Conservation (phyloP, 2,329 filamentous ascomycete genomes). For the Alternaria tenuissima region DNA sequence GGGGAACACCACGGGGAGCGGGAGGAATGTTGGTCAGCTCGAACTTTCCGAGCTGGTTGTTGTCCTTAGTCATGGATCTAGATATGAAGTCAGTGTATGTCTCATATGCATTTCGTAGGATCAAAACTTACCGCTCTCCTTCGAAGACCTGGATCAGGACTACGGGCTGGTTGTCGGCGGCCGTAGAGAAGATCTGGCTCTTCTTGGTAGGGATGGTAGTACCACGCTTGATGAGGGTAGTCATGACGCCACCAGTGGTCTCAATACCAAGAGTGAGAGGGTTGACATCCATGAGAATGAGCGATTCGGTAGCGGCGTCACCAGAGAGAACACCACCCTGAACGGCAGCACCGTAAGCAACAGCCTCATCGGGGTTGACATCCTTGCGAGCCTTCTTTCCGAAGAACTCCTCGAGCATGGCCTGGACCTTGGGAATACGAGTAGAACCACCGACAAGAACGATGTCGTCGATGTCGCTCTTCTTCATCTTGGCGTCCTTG, state of each 20-base stretch:
- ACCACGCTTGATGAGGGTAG: slow-evolving; percentile 93
- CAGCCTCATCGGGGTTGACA: slow-evolving; percentile 99
- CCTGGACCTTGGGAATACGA: slow-evolving; percentile 97
- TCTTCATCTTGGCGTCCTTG: slow-evolving; percentile 97
- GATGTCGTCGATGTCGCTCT: slow-evolving; percentile 93
- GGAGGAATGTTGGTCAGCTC: slow-evolving; percentile 96
- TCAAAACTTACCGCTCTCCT: slow-evolving; percentile 73
- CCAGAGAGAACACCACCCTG: slow-evolving; percentile 95
- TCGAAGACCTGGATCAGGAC: slow-evolving; percentile 96
- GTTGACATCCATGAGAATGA: slow-evolving; percentile 98
- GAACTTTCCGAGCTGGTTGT: slow-evolving; percentile 97
- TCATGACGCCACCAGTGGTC: slow-evolving; percentile 98
- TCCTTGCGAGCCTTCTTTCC: slow-evolving; percentile 98
- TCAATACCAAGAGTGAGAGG: slow-evolving; percentile 96
- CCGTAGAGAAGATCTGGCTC: slow-evolving; percentile 97
- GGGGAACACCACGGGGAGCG: slow-evolving; percentile 92
- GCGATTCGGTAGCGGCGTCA: slow-evolving; percentile 78
- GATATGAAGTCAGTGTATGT: no score
- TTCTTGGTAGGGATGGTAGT: slow-evolving; percentile 95
- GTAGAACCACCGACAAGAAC: slow-evolving; percentile 98
- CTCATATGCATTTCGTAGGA: no score
- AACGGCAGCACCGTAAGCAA: slow-evolving; percentile 95
- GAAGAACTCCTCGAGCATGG: slow-evolving; percentile 96
- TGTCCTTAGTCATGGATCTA: slow-evolving; percentile 48
- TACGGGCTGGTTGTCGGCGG: slow-evolving; percentile 94